Percentiles rank a stretch among this genome's conserved stretches.
Conservation (phyloP, 2,329 filamentous ascomycete genomes). For the Diaporthe destruens region DNA sequence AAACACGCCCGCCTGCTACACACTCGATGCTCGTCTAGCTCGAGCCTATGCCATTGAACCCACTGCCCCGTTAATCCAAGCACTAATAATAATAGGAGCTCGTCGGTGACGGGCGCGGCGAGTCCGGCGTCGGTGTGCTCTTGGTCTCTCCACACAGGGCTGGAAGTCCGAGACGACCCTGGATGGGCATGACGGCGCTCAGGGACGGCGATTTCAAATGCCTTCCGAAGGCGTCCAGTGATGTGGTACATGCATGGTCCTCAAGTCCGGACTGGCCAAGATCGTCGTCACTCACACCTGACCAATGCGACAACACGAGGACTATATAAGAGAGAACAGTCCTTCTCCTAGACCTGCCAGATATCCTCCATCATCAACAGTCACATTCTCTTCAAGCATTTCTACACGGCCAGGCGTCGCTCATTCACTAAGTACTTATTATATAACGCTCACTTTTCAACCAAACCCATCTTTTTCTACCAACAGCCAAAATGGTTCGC, state of each 20-base stretch:
- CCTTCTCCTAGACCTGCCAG: neutral
- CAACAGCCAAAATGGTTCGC: slow-evolving; percentile 34
- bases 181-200: slow-evolving; percentile 14
- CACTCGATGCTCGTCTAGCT: slow-evolving; percentile 31
- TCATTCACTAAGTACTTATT: slow-evolving; percentile 11
- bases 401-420: slow-evolving; percentile 33
- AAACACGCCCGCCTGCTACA: slow-evolving; percentile 30
- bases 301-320: neutral
- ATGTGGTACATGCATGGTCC: neutral
- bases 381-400: neutral
- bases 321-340: neutral
- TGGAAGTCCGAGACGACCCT: slow-evolving; percentile 17
- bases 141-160: no score
- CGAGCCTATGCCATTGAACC: slow-evolving; percentile 14
- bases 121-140: slow-evolving; percentile 5
- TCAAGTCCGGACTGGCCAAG: slow-evolving; percentile 2
- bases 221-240: neutral
- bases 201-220: slow-evolving; percentile 5
- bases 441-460: slow-evolving; percentile 30
- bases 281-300: slow-evolving; percentile 4
- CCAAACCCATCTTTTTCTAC: neutral
- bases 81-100: neutral
- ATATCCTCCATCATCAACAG: neutral
- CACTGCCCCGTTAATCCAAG: slow-evolving; percentile 6
- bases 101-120: neutral